These are phyloP conservation scores for Mortierella sp. DNA, from an alignment of 371 early-diverging fungal genomes.

Conservation along the genomic window DNA sequence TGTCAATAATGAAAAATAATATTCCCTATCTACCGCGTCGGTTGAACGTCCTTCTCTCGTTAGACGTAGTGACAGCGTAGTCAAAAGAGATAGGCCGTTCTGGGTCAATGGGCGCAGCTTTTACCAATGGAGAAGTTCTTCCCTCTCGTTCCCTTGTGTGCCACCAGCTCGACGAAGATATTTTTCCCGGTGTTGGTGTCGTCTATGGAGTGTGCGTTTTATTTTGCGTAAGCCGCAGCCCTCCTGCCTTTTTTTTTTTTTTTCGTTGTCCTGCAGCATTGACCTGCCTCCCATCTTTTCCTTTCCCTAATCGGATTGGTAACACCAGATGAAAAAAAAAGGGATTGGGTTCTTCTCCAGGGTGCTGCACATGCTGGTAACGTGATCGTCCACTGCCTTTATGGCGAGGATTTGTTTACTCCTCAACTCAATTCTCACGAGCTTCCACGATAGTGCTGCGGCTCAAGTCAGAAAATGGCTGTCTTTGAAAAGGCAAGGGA, in stretches of 20 bases:
- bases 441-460: background rate
- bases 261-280: background rate
- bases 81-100: background rate
- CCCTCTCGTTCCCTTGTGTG: background rate
- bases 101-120: constrained; percentile 13
- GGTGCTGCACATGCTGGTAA: background rate
- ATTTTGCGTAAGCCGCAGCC: constrained; percentile 2
- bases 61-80: background rate
- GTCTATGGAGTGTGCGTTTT: background rate
- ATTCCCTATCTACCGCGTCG: background rate
- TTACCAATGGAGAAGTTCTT: background rate
- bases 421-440: background rate
- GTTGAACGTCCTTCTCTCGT: background rate
- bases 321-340: background rate
- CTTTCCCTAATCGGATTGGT: background rate
- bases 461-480: background rate
- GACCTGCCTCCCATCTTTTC: background rate
- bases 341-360: background rate
- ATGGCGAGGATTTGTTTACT: background rate
- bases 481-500: background rate
- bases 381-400: no score
- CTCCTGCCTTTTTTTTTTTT: background rate
- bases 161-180: background rate
- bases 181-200: background rate
- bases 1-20: background rate